These are phyloP conservation scores for Bolboschoenus planiculmis DNA, from an alignment of 176 grass and related monocot genomes.

Conservation along the genomic window DNA sequence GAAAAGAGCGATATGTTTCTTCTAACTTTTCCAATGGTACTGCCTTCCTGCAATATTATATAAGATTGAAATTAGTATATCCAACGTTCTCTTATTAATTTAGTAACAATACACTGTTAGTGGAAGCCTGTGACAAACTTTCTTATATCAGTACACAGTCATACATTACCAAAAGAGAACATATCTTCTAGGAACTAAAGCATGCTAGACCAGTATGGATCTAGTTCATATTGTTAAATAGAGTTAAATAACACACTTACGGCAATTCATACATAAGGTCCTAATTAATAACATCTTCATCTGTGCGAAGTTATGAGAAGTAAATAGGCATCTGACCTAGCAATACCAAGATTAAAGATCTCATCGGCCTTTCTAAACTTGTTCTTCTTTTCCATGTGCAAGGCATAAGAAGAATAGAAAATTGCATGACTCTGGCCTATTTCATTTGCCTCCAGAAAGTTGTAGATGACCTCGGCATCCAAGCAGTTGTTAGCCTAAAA, in stretches of 20 bases:
- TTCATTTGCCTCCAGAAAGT: slow-evolving; percentile 69
- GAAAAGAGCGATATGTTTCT: slow-evolving; percentile 59
- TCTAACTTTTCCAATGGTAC: slow-evolving; percentile 68
- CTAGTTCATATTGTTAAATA: not conserved
- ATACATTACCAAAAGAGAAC: not conserved
- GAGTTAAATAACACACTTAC: not conserved
- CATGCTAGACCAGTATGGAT: not conserved
- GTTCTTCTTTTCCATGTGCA: slow-evolving; percentile 64
- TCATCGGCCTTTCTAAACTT: slow-evolving; percentile 78
- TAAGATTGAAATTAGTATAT: not conserved
- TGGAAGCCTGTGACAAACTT: not conserved
- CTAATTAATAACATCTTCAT: not conserved
- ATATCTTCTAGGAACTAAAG: not conserved
- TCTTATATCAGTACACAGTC: not conserved
- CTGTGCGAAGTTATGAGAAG: not conserved
- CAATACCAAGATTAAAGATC: slow-evolving; percentile 71
- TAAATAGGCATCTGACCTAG: slow-evolving; percentile 50
- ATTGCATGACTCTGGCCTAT: slow-evolving; percentile 69
- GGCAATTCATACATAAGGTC: not conserved
- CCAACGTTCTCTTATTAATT: not conserved
- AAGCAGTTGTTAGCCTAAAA: slow-evolving; percentile 55
- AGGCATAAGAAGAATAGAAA: slow-evolving; percentile 63
- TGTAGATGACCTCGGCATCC: slow-evolving; percentile 76
- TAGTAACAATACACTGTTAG: not conserved
- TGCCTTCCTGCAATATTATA: slow-evolving; percentile 45